These are phyloP conservation scores for Globisporangium emineosum DNA, from an alignment of 352 stramenopile genomes.

Conservation along the genomic window DNA sequence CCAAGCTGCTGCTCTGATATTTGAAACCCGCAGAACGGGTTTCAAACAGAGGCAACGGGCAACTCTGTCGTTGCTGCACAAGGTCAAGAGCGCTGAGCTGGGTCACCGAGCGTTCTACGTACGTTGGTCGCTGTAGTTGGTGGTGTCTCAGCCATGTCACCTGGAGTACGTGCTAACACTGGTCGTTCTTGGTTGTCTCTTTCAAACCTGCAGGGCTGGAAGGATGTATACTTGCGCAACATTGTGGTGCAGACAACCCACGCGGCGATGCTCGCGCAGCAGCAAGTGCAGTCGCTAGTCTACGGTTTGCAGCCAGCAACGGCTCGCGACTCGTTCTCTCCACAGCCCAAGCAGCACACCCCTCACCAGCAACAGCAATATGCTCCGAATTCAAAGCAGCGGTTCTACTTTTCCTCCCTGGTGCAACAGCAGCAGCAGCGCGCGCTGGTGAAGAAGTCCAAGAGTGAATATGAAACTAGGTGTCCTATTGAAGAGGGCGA, in stretches of 20 bases:
- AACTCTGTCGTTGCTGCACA: slow-evolving; percentile 13
- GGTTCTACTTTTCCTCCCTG: slow-evolving; percentile 15
- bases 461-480: neutral
- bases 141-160: neutral
- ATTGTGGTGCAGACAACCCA: slow-evolving; percentile 60
- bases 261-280: slow-evolving; percentile 51
- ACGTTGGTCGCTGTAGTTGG: neutral
- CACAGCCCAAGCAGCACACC: neutral
- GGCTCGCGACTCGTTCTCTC: neutral
- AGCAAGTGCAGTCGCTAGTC: slow-evolving; percentile 7
- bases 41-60: slow-evolving; percentile 18
- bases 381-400: neutral
- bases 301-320: neutral
- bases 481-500: neutral
- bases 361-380: neutral
- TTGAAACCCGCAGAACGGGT: neutral
- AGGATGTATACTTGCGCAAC: slow-evolving; percentile 44
- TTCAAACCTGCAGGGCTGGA: slow-evolving; percentile 34
- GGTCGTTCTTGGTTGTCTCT: neutral
- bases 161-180: neutral
- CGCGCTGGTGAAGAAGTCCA: slow-evolving; percentile 1
- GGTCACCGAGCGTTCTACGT: slow-evolving; percentile 26
- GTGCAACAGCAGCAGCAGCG: slow-evolving; percentile 11
- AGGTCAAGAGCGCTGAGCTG: slow-evolving; percentile 11
- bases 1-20: neutral